Base-by-base conservation (phyloP, 2,329 filamentous ascomycete genomes). In the Ophiostoma piceae region DNA sequence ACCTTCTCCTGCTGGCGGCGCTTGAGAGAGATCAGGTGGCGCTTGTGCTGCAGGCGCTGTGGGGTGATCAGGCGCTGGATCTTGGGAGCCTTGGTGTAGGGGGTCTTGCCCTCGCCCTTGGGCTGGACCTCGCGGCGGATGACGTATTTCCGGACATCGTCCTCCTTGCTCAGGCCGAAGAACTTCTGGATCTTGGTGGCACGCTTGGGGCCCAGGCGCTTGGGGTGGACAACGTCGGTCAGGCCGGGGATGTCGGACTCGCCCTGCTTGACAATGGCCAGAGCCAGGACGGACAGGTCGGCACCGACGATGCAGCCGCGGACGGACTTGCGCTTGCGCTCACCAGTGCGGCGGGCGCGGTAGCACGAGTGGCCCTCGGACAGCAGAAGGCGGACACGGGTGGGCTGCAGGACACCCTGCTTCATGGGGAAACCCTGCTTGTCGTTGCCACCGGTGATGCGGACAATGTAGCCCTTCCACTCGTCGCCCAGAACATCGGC, bases 401-500 rank as follows among this genome's bases (percentile, higher is more conserved):
- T 95, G 79, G 95, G 94, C 84, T 96, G 92, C 88, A 99, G 94
- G 83, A 96, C 92, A 88, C 95, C 95, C 90, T 99, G 96, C 93
- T 99, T 99, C 95, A 99, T 99, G 78, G 95, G 95, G 90, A 99
- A 99, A 87, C 95, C 95, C 88, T 99, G 96, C 92, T 99, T 99
- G 92, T 99, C 95, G 91, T 99, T 99, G 82, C 96, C 95, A 81
- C 95, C 96, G 79, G 95, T 99, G 87, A 99, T 98, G 82, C 89
- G 91, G 90, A 99, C 93, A 87, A 99, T 90, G 88, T 99, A 99
- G 84, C 95, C 95, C 89, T 97, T 97, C 92, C 96, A 99, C 86
- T 99, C 95, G 81, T 98, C 94, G 80, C 95, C 95, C 80, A 99
- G 88, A 81, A 90, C 91, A 86, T 99, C 96, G 80, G 91, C 95